Evolutionary conservation across 768 basidiomycete species (phyloP), one percentile per base, ranked within the genome.

Genomic region (Tulasnella sp.): DNA sequence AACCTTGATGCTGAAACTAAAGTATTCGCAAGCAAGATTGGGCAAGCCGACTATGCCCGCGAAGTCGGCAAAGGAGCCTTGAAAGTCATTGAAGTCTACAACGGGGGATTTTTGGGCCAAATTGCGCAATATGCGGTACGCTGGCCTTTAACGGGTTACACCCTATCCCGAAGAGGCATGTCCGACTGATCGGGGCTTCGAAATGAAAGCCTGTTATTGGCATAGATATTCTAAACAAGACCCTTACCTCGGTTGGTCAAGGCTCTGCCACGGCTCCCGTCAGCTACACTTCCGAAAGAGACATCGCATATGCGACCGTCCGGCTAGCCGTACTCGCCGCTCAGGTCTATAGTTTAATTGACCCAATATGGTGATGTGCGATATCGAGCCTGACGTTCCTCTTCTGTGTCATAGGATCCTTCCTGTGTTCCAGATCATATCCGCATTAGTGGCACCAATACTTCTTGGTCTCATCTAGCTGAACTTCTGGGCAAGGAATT

Each of bases 241-340:
- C 46, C 41, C 22, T 42, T 37, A 40, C 74, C 12, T 75, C 74
- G 3, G 74, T 75, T 42, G 64, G 64, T 34, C 16, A 37, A 69
- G 74, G 40, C n/a, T 75, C 74, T 75, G n/a, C 74, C 74, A n/a
- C 74, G 22, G 41, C 22, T 40, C 40, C 1, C 12, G n/a, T 42
- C 40, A 40, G 41, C 28, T 42, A 8, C 22, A 48, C 46, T 24
- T 75, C 74, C 40, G 74, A 75, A 42, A 48, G 46, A 28, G 74
- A 75, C 41, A 75, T 75, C 28, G 74, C 74, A 6, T 48, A 48
- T 41, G 44, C 74, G 24, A 44, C 74, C 12, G 74, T 34, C 28
- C 74, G 74, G 3, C 9, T 75, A 4, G 74, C 74, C 9, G 16
- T 75, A 24, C 74, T 75, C 20, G 74, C 74, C n/a, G 74, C 64